A percentile compares a stretch with the other conserved stretches of the same genome.
phyloP scores from a whole-genome alignment of 78 protist species.

The Dictyostelium discoideum region DNA sequence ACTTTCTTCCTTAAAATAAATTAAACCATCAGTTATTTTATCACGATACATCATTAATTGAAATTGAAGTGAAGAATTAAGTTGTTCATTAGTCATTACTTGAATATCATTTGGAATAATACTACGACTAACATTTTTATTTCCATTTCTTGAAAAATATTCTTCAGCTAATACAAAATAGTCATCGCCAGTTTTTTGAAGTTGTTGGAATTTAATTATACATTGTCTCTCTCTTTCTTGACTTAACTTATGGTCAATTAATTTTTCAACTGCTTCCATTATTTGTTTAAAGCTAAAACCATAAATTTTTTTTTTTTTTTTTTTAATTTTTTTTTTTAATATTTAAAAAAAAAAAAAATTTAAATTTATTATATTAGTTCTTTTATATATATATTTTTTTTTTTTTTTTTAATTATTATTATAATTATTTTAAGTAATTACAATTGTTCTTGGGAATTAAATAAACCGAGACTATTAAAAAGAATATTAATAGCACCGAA shows the following conservation, averaged over 20 bases:
- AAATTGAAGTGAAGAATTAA: background rate
- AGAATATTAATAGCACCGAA: background rate
- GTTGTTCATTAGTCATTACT: background rate
- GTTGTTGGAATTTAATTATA: background rate
- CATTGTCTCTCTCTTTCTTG: background rate
- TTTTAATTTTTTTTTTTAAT: too few species aligned
- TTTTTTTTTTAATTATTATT: too few species aligned
- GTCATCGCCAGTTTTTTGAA: background rate
- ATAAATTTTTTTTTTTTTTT: too few species aligned
- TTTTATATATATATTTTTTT: too few species aligned
- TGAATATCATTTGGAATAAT: background rate
- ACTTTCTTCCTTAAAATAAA: slow-evolving; percentile 1
- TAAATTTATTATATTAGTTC: too few species aligned
- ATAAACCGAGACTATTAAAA: background rate
- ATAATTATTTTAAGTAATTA: background rate
- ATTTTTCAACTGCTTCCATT: slow-evolving; percentile 28
- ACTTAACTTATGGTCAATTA: background rate
- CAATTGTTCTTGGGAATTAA: background rate
- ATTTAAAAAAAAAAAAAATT: too few species aligned
- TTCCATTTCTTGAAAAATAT: background rate
- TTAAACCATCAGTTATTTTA: background rate
- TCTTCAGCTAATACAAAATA: background rate
- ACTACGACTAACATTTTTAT: background rate
- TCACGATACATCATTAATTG: background rate
- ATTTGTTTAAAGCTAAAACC: background rate